phyloP scores from a whole-genome alignment of 2,329 filamentous ascomycete genomes.

The Dactylellina drechsleri region DNA sequence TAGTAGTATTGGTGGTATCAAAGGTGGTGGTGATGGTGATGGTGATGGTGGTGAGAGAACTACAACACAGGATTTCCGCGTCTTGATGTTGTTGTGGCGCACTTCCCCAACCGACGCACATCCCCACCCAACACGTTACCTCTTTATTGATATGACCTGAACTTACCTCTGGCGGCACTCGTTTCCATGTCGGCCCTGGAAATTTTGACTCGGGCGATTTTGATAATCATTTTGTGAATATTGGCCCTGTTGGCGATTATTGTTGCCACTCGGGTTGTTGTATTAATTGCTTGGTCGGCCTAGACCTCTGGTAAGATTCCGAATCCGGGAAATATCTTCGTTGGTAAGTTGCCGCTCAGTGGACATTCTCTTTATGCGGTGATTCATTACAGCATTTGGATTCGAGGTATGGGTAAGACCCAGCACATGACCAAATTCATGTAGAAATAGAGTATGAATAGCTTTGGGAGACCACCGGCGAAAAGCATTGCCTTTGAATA shows the following conservation, averaged over 20 bases:
- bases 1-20: no score
- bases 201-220: neutral
- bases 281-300: neutral
- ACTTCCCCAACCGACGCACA: no score
- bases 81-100: no score
- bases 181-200: neutral
- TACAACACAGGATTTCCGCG: no score
- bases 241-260: neutral
- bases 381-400: constrained; percentile 1
- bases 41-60: no score
- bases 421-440: no score
- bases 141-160: neutral
- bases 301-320: neutral
- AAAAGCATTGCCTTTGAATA: neutral
- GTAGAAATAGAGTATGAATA: constrained; percentile 9
- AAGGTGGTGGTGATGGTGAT: no score
- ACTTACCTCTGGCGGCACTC: neutral
- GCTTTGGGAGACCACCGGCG: neutral
- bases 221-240: neutral
- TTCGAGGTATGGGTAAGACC: neutral
- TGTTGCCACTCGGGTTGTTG: neutral
- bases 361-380: neutral
- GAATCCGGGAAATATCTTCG: constrained; percentile 2
- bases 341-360: neutral
- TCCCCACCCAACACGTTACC: no score